Base-by-base conservation (phyloP, 805 yeast genomes). In the Kazachstania martiniae region DNA sequence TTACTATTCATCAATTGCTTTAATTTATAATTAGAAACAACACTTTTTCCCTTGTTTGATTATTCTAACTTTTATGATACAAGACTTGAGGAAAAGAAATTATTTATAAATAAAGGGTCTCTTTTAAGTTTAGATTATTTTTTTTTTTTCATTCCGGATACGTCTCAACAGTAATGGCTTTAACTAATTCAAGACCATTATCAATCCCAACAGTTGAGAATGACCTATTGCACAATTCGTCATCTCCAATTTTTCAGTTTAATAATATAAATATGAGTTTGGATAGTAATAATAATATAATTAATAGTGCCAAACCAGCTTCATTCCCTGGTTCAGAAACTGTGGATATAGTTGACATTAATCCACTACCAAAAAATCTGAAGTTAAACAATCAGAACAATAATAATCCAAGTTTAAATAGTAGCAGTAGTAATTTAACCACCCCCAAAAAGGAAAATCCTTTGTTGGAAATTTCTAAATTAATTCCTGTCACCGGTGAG, bases 401-500 rank as follows among this genome's bases (percentile, higher is more conserved):
- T 16, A 21, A 10, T 25, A 30, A 18, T 16, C 6, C 5, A 6
- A 22, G 12, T 25, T 12, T 8, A 5, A 19, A 16, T 4, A 18
- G 24, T 18, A 31, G 15, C 16, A 22, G 18, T 8, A 21, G 9
- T 15, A 22, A 26, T 12, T 40, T 39, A 21, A 18, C 29, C 6
- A 44, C 44, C 10, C 42, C 46, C n/a, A 44, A 42, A 13, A 48
- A 43, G 34, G 46, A 42, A 12, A 37, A 47, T 25, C 44, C 49
- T 4, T 35, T 50, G 15, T 28, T 51, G 10, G 56, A 49, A 31
- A 77, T 81, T 24, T 76, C 87, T 10, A 78, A 86, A 28, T 71
- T 81, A 2, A 79, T 81, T 36, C 91, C 91, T 1, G 82, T 81
- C 5, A 77, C 87, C 10, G 89, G 89, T 23, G 77, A 71, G 40